These are phyloP conservation scores for Adansonia grandidieri DNA, from an alignment of 441 rosid species.

Conservation along the genomic window DNA sequence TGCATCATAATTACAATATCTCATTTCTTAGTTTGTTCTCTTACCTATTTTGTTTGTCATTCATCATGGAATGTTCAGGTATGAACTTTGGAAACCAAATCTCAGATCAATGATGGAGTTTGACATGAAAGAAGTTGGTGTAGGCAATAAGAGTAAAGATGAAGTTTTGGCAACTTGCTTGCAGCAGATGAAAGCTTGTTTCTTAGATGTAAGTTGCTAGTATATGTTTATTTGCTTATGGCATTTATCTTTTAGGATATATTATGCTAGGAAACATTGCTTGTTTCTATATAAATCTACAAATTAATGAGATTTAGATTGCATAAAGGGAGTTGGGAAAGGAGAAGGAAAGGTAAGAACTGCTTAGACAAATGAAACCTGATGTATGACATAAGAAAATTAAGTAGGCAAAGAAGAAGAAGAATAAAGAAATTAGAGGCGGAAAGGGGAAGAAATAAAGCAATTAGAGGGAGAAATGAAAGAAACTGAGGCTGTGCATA, in stretches of 20 bases:
- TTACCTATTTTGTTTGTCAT: not conserved
- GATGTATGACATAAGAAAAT: not conserved
- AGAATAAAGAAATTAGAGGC: not conserved
- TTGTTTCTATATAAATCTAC: not conserved
- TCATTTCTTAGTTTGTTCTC: not conserved
- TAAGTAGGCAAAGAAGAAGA: not conserved
- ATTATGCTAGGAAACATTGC: not conserved
- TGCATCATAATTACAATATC: not conserved
- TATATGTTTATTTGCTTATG: not conserved
- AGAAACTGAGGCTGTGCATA: not conserved
- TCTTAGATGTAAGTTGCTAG: conserved; percentile 78
- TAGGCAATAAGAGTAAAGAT: conserved; percentile 77
- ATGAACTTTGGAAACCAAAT: conserved; percentile 98
- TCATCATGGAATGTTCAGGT: conserved; percentile 43
- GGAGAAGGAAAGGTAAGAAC: not conserved
- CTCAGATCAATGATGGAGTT: conserved; percentile 93
- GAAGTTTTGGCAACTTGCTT: conserved; percentile 85
- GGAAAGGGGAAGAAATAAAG: not conserved
- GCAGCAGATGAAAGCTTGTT: conserved; percentile 98
- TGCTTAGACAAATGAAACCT: not conserved
- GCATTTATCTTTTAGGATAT: not conserved
- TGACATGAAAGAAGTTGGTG: conserved; percentile 93
- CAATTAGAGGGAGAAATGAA: not conserved
- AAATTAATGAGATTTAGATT: not conserved
- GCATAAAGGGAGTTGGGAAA: not conserved